phyloP scores from a whole-genome alignment of 768 basidiomycete species.

The Baorangia bicolor region DNA sequence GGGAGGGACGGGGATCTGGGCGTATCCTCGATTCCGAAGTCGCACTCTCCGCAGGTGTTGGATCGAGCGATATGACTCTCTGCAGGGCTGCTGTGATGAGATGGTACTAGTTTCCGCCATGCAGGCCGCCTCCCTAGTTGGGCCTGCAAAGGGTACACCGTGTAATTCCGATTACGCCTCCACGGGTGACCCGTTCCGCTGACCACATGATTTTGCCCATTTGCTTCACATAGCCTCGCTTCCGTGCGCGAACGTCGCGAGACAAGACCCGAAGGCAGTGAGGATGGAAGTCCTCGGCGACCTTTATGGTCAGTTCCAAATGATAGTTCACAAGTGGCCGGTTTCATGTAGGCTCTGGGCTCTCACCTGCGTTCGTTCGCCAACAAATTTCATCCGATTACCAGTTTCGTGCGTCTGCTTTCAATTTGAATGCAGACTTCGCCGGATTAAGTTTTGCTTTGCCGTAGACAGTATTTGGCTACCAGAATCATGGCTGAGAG shows the following conservation, averaged over 20 bases:
- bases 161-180: conserved; percentile 24
- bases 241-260: conserved; percentile 18
- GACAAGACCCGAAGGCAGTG: conserved; percentile 22
- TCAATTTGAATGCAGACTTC: background rate
- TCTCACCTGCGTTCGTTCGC: conserved; percentile 7
- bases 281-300: conserved; percentile 17
- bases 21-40: background rate
- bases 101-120: background rate
- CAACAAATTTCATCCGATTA: conserved; percentile 8
- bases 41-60: background rate
- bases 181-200: conserved; percentile 3
- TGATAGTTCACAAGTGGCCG: background rate
- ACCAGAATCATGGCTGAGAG: background rate
- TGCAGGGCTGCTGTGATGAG: background rate
- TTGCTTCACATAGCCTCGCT: conserved; percentile 19
- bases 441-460: background rate
- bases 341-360: conserved; percentile 16
- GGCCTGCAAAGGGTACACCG: conserved; percentile 10
- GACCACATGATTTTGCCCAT: conserved; percentile 13
- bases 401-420: background rate
- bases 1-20: background rate
- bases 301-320: conserved; percentile 3
- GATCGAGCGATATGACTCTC: background rate
- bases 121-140: conserved; percentile 1
- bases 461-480: background rate